These are phyloP conservation scores for Blepharisma japonicum DNA, from an alignment of 73 alveolate genomes.

Conservation along the genomic window DNA sequence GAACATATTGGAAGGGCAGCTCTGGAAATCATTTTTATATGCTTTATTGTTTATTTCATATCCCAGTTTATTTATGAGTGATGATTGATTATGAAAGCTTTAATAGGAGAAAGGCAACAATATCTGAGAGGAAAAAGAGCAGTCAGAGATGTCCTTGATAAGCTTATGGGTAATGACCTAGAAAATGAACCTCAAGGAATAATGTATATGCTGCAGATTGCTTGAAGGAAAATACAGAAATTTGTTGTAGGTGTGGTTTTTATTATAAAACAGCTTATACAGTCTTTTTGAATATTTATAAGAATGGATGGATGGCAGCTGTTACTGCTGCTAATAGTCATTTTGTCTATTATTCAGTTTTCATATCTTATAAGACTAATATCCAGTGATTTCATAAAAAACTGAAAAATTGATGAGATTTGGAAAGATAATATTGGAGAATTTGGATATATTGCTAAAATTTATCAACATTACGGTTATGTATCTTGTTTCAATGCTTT, in stretches of 20 bases:
- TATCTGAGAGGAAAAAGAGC: background rate
- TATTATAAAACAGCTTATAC: too few relatives aligned
- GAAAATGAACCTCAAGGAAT: too few relatives aligned
- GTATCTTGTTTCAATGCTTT: slow-evolving; percentile 32
- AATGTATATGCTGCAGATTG: too few relatives aligned
- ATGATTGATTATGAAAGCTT: background rate
- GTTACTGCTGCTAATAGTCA: too few relatives aligned
- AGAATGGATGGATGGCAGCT: too few relatives aligned
- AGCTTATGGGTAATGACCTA: background rate
- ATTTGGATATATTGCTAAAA: slow-evolving; percentile 15
- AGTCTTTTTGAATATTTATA: too few relatives aligned
- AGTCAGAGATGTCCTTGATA: background rate
- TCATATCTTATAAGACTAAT: slow-evolving; percentile 14
- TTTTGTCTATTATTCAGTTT: slow-evolving; percentile 2
- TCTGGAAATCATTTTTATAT: slow-evolving; percentile 33
- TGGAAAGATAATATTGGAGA: slow-evolving; percentile 26
- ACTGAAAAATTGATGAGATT: slow-evolving; percentile 16
- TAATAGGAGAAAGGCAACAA: background rate
- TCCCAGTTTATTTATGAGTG: background rate
- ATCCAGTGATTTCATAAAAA: slow-evolving; percentile 4
- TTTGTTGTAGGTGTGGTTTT: too few relatives aligned
- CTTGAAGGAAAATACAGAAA: too few relatives aligned
- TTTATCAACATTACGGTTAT: slow-evolving; percentile 19
- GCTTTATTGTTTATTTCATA: slow-evolving; percentile 33
- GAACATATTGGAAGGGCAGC: slow-evolving; percentile 28